Evolutionary conservation across 1,139 yeast genomes (phyloP).

Genomic region (Pichia sp.): DNA sequence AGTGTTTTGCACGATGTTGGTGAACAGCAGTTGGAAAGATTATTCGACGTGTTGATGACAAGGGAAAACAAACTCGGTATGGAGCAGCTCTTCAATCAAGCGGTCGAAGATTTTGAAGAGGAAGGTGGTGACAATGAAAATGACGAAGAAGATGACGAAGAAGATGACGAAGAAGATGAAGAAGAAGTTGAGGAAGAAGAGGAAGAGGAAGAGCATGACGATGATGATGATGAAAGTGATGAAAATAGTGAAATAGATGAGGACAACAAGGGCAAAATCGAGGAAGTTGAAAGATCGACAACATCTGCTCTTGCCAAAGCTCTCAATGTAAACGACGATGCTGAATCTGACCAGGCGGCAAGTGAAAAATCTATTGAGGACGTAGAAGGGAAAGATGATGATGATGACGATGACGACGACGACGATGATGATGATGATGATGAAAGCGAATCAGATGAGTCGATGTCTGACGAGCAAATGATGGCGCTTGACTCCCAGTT

Average conservation of each 20-base stretch:
- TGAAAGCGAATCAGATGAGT: slow-evolving; percentile 49
- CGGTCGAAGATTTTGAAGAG: slow-evolving; percentile 42
- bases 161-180: slow-evolving; percentile 28
- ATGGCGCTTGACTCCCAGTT: slow-evolving; percentile 87
- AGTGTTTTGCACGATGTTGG: slow-evolving; percentile 46
- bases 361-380: slow-evolving; percentile 38
- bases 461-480: slow-evolving; percentile 97
- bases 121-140: slow-evolving; percentile 38
- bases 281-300: slow-evolving; percentile 63
- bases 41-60: slow-evolving; percentile 65
- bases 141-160: slow-evolving; percentile 34
- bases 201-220: slow-evolving; percentile 37
- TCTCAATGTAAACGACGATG: slow-evolving; percentile 42
- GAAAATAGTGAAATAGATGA: slow-evolving; percentile 31
- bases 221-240: slow-evolving; percentile 28
- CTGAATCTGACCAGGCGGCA: slow-evolving; percentile 37
- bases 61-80: slow-evolving; percentile 85
- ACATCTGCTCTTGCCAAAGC: slow-evolving; percentile 74
- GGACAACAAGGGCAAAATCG: slow-evolving; percentile 35
- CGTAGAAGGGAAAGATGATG: slow-evolving; percentile 30
- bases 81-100: slow-evolving; percentile 65
- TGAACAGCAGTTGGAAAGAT: slow-evolving; percentile 48
- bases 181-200: slow-evolving; percentile 36
- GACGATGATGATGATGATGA: slow-evolving; percentile 29
- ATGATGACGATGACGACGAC: slow-evolving; percentile 32